phyloP scores from a whole-genome alignment of 176 grass and related monocot genomes.

The Cymbopogon citratus region DNA sequence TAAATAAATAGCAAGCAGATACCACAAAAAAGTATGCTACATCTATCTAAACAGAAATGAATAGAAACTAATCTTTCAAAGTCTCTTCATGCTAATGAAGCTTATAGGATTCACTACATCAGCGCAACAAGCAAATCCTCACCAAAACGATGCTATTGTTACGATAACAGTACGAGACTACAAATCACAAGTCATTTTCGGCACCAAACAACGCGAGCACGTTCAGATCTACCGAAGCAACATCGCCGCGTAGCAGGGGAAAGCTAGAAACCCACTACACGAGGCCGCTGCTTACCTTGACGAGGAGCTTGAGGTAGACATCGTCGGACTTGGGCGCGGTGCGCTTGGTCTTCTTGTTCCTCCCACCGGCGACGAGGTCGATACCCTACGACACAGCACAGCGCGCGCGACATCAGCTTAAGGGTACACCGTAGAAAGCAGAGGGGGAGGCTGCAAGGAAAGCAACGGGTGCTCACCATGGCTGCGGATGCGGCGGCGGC shows the following conservation, averaged over 20 bases:
- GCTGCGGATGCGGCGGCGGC: neutral
- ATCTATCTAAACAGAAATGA: conserved; percentile 7
- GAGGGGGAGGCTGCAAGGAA: neutral
- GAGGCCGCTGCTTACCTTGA: conserved; percentile 36
- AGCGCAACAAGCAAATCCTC: neutral
- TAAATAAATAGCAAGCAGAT: neutral
- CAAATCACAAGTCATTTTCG: neutral
- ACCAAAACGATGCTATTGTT: neutral
- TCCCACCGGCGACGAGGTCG: conserved; percentile 65
- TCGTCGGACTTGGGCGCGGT: conserved; percentile 61
- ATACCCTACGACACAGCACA: conserved; percentile 36
- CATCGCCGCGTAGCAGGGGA: neutral
- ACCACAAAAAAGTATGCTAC: neutral
- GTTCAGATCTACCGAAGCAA: neutral
- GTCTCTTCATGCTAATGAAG: neutral
- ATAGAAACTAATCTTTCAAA: neutral
- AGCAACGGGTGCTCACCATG: neutral
- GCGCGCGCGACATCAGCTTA: neutral
- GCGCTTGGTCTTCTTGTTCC: conserved; percentile 74
- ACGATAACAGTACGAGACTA: neutral
- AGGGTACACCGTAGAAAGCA: neutral
- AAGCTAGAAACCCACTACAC: neutral
- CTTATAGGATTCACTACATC: neutral
- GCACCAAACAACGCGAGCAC: neutral
- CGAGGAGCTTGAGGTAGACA: conserved; percentile 73